Conservation (phyloP, 78 protist species). For the Mantamonas sphyraenae region DNA sequence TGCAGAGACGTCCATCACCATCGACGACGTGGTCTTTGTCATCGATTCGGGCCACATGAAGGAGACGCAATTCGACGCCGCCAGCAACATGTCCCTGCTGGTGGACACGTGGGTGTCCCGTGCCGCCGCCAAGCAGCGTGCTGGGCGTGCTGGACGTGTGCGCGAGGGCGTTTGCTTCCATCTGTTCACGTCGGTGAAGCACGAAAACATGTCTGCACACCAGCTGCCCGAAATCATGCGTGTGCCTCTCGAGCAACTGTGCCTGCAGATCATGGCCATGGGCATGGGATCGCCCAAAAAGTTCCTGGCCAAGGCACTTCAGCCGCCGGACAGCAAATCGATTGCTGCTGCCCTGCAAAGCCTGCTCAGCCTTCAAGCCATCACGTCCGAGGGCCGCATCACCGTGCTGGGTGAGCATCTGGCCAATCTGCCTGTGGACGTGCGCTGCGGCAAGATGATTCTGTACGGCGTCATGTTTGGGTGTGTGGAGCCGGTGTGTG, state of each 20-base stretch:
- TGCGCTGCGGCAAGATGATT: conserved; percentile 72
- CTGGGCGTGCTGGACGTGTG: conserved; percentile 92
- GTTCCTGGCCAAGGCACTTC: conserved; percentile 55
- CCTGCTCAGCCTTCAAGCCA: conserved; percentile 29
- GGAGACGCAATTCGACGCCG: conserved; percentile 56
- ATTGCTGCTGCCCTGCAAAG: conserved; percentile 23
- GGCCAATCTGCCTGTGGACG: conserved; percentile 77
- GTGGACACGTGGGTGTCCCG: conserved; percentile 33
- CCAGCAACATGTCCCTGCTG: conserved; percentile 37
- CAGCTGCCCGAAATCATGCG: conserved; percentile 79
- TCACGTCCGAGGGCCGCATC: background rate
- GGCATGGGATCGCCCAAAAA: background rate
- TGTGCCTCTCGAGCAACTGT: conserved; percentile 64
- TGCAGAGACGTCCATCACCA: conserved; percentile 92
- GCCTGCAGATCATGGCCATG: conserved; percentile 68
- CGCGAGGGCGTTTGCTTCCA: conserved; percentile 62
- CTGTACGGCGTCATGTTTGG: conserved; percentile 55
- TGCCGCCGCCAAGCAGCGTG: conserved; percentile 81
- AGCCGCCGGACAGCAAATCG: conserved; percentile 43
- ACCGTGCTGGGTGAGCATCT: conserved; percentile 73
- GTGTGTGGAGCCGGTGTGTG: conserved; percentile 76
- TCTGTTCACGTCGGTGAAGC: conserved; percentile 37
- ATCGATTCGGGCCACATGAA: conserved; percentile 89
- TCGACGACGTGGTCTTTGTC: conserved; percentile 84
- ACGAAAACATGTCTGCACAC: background rate